Evolutionary conservation across 2,329 filamentous ascomycete genomes (phyloP).

Genomic region (Microcyclosporella mali): DNA sequence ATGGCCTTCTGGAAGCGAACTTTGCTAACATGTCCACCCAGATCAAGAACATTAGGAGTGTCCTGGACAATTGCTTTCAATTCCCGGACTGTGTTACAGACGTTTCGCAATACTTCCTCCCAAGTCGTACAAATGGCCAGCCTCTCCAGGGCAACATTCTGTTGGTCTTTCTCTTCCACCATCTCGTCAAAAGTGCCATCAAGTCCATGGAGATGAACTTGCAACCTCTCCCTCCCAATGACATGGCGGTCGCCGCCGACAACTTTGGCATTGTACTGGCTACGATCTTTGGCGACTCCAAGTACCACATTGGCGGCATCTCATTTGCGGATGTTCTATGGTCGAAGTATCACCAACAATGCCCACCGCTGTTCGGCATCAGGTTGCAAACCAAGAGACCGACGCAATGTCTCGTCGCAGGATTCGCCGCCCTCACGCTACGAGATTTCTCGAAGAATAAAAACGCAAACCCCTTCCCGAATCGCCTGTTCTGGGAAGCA

Average conservation of each 20-base stretch:
- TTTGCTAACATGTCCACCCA: slow-evolving; percentile 21
- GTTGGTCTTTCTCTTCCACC: slow-evolving; percentile 68
- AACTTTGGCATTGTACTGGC: slow-evolving; percentile 72
- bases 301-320: slow-evolving; percentile 59
- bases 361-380: slow-evolving; percentile 74
- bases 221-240: slow-evolving; percentile 16
- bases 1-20: neutral
- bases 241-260: slow-evolving; percentile 52
- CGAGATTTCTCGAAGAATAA: slow-evolving; percentile 70
- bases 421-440: slow-evolving; percentile 75
- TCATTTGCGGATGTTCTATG: slow-evolving; percentile 73
- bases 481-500: slow-evolving; percentile 73
- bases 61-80: slow-evolving; percentile 38
- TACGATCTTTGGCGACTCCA: slow-evolving; percentile 64
- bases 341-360: slow-evolving; percentile 73
- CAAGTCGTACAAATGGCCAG: slow-evolving; percentile 26
- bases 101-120: slow-evolving; percentile 35
- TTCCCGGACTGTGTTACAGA: slow-evolving; percentile 39
- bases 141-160: slow-evolving; percentile 36
- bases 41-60: slow-evolving; percentile 31
- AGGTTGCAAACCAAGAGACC: neutral
- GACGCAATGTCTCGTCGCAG: slow-evolving; percentile 55
- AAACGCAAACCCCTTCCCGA: slow-evolving; percentile 67
- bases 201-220: slow-evolving; percentile 48
- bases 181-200: slow-evolving; percentile 67